These are phyloP conservation scores for Lachancea kluyveri DNA, from an alignment of 805 yeast genomes.

Conservation along the genomic window DNA sequence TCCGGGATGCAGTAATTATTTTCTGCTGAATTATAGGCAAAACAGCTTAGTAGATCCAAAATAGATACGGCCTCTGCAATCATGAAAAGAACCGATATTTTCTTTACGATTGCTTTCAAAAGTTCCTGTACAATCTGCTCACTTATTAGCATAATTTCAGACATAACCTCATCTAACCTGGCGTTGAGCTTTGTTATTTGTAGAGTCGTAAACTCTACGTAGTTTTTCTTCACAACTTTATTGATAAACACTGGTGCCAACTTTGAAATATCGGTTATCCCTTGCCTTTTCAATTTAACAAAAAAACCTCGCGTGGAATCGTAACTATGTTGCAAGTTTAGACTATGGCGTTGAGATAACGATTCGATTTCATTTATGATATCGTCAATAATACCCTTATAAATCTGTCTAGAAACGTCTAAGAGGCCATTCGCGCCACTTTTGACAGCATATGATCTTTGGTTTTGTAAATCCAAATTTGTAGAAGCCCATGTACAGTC, in stretches of 20 bases:
- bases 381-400: constrained; percentile 34
- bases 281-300: constrained; percentile 26
- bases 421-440: constrained; percentile 40
- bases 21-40: constrained; percentile 26
- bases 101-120: constrained; percentile 19
- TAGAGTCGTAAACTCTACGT: constrained; percentile 36
- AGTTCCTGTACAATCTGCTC: constrained; percentile 34
- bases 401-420: constrained; percentile 39
- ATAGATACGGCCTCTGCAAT: constrained; percentile 38
- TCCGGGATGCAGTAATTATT: constrained; percentile 32
- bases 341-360: constrained; percentile 18
- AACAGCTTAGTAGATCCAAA: constrained; percentile 35
- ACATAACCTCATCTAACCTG: constrained; percentile 34
- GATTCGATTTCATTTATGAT: constrained; percentile 24
- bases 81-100: constrained; percentile 35
- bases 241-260: constrained; percentile 35
- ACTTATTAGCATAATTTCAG: constrained; percentile 38
- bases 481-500: constrained; percentile 38
- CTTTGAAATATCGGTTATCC: constrained; percentile 6
- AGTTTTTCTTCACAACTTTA: constrained; percentile 23
- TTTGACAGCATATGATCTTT: constrained; percentile 39
- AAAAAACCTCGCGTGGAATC: constrained; percentile 36
- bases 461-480: constrained; percentile 37
- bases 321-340: constrained; percentile 30
- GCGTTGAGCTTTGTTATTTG: constrained; percentile 36